Conservation (phyloP, 495 filamentous ascomycete species). For the Aspergillus nidulans region DNA sequence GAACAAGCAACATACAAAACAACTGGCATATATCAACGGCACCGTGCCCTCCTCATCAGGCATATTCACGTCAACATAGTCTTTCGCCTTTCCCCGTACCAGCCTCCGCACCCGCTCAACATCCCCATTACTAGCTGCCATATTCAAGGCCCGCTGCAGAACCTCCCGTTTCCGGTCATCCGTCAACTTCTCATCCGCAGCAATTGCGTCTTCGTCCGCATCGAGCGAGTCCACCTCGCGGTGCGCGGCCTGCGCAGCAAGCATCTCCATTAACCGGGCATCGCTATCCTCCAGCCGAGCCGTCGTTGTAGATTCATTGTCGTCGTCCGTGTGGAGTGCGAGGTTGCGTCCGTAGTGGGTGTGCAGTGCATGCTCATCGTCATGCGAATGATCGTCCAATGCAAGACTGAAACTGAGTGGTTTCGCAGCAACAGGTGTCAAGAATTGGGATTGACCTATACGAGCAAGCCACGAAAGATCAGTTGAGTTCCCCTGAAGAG, state of each 20-base stretch:
- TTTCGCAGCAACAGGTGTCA: constrained; percentile 79
- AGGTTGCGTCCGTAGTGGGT: constrained; percentile 34
- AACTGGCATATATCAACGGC: constrained; percentile 96
- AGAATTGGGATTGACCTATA: constrained; percentile 88
- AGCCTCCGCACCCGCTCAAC: constrained; percentile 74
- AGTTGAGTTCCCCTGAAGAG: background rate
- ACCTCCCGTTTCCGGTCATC: constrained; percentile 72
- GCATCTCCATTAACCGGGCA: constrained; percentile 87
- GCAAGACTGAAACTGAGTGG: constrained; percentile 80
- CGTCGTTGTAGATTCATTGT: constrained; percentile 56
- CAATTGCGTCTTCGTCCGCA: constrained; percentile 76
- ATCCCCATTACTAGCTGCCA: constrained; percentile 97
- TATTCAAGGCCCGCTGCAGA: constrained; percentile 83
- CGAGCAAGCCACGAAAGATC: background rate
- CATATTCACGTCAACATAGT: constrained; percentile 81
- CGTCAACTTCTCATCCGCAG: constrained; percentile 65
- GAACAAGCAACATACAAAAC: constrained; percentile 69
- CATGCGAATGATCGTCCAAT: constrained; percentile 62
- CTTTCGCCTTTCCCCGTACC: constrained; percentile 66
- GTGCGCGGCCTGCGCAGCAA: constrained; percentile 86
- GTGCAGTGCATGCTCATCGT: constrained; percentile 37
- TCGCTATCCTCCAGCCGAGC: constrained; percentile 77
- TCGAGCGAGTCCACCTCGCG: constrained; percentile 62
- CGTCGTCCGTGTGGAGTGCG: constrained; percentile 46
- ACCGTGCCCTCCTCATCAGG: constrained; percentile 93